These are phyloP conservation scores for Circinella umbellata DNA, from an alignment of 371 early-diverging fungal genomes.

Conservation along the genomic window DNA sequence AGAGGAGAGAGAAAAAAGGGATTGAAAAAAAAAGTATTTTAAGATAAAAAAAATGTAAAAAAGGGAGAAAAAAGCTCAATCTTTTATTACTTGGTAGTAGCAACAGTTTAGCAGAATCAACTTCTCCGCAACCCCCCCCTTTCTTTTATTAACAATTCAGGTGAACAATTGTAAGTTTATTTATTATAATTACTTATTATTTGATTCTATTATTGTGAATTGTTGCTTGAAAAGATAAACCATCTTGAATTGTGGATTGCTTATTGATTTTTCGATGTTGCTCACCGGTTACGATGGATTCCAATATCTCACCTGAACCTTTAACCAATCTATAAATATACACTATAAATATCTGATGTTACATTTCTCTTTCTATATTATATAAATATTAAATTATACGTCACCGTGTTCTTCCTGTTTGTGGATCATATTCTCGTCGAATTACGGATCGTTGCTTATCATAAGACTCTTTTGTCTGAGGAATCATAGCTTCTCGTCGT, in stretches of 20 bases:
- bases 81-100: neutral
- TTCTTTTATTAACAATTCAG: neutral
- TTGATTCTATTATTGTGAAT: constrained; percentile 2
- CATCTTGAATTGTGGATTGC: constrained; percentile 40
- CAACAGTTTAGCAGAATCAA: too few relatives aligned
- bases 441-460: constrained; percentile 40
- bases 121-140: neutral
- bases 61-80: neutral
- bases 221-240: constrained; percentile 26
- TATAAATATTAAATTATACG: neutral
- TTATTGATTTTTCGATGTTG: constrained; percentile 49
- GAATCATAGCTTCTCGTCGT: constrained; percentile 25
- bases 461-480: constrained; percentile 49
- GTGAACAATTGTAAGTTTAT: too few relatives aligned
- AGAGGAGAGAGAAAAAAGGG: constrained; percentile 15
- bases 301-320: constrained; percentile 55
- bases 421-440: constrained; percentile 45
- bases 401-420: constrained; percentile 54
- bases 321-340: constrained; percentile 36
- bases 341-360: neutral
- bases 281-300: constrained; percentile 45
- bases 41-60: constrained; percentile 11
- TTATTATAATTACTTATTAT: neutral
- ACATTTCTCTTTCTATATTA: neutral
- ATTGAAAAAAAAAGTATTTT: constrained; percentile 4